Evolutionary conservation across 495 filamentous ascomycete genomes (phyloP).

Genomic region (Penicillium fimorum): DNA sequence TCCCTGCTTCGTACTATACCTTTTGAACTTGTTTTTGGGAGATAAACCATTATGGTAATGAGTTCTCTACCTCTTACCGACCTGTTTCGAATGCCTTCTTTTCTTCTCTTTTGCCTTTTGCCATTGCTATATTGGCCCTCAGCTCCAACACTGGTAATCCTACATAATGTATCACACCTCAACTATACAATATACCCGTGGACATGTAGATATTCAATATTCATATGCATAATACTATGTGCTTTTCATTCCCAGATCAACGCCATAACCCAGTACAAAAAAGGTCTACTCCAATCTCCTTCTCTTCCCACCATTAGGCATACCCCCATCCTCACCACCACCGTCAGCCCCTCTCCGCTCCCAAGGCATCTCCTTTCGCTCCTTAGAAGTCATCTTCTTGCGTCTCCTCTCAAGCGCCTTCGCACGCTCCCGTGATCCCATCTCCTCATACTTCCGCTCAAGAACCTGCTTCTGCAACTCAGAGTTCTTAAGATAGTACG

Average conservation of each 20-base stretch:
- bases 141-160: not conserved
- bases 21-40: conserved; percentile 22
- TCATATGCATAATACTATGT: conserved; percentile 5
- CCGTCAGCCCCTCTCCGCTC: conserved; percentile 52
- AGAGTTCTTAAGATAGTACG: conserved; percentile 86
- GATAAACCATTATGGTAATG: conserved; percentile 26
- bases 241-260: not conserved
- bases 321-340: conserved; percentile 18
- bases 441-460: conserved; percentile 70
- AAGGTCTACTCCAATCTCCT: conserved; percentile 30
- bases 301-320: conserved; percentile 31
- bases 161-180: conserved; percentile 5
- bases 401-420: conserved; percentile 75
- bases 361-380: conserved; percentile 75
- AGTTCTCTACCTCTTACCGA: conserved; percentile 12
- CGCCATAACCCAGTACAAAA: not conserved
- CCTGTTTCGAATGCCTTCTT: conserved; percentile 13
- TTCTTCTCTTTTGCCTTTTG: conserved; percentile 14
- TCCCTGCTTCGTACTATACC: conserved; percentile 27
- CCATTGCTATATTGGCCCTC: not conserved
- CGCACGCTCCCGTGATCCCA: conserved; percentile 79
- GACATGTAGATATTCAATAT: not conserved
- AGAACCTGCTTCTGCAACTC: conserved; percentile 84
- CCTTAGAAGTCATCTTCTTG: conserved; percentile 79
- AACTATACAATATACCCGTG: not conserved